A percentile compares a stretch with the other conserved stretches of the same genome.
phyloP scores from a whole-genome alignment of 768 basidiomycete genomes.

The Psilocybe subaeruginosa region DNA sequence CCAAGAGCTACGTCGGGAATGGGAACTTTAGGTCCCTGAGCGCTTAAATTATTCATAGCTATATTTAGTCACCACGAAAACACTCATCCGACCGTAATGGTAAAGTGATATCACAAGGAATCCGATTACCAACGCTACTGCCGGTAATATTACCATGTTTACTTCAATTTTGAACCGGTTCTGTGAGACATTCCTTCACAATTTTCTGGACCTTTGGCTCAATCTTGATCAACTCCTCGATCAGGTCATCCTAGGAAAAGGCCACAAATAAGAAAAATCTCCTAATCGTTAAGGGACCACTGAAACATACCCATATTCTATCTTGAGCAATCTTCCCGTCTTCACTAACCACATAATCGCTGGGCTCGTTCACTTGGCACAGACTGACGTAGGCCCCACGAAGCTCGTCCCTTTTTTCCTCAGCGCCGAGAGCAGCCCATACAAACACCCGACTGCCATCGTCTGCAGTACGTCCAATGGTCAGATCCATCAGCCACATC shows the following conservation, averaged over 20 bases:
- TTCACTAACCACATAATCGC: slow-evolving; percentile 30
- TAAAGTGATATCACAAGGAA: too few species aligned
- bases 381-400: slow-evolving; percentile 31
- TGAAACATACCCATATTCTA: slow-evolving; percentile 30
- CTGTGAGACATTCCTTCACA: slow-evolving; percentile 18
- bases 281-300: not conserved
- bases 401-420: slow-evolving; percentile 21
- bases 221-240: slow-evolving; percentile 16
- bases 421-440: slow-evolving; percentile 31
- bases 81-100: too few species aligned
- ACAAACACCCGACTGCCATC: slow-evolving; percentile 37
- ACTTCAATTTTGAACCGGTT: not conserved
- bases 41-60: too few species aligned
- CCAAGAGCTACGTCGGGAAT: too few species aligned
- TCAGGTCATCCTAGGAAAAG: slow-evolving; percentile 16
- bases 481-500: slow-evolving; percentile 28
- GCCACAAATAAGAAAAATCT: too few species aligned
- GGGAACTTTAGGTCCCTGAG: too few species aligned
- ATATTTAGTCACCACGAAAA: too few species aligned
- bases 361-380: slow-evolving; percentile 29
- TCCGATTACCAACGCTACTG: too few species aligned
- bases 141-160: too few species aligned
- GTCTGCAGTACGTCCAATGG: slow-evolving; percentile 39
- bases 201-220: slow-evolving; percentile 18
- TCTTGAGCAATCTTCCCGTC: slow-evolving; percentile 28